Conservation (phyloP, 2,329 filamentous ascomycete genomes). For the Aschersonia sp. region DNA sequence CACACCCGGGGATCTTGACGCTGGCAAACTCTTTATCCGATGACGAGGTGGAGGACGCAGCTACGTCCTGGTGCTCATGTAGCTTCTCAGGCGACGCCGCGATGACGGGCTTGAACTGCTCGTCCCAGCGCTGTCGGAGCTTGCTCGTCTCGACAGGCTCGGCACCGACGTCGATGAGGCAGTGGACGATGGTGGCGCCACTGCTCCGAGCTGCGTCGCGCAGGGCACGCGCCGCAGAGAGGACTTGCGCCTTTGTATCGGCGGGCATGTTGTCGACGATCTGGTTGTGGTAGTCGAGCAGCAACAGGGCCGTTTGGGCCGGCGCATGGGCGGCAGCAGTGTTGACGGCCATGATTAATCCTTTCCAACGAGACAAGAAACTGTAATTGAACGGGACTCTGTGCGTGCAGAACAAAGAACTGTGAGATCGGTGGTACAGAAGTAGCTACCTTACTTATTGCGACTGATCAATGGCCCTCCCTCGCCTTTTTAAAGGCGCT, state of each 20-base stretch:
- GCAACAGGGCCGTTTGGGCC: constrained; percentile 4
- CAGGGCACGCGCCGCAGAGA: constrained; percentile 2
- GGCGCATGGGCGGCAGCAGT: constrained; percentile 2
- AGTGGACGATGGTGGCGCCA: constrained; percentile 3
- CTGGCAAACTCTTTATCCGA: constrained; percentile 1
- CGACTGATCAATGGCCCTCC: no score
- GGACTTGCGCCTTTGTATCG: constrained; percentile 1
- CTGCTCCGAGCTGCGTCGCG: constrained; percentile 3
- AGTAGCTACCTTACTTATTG: no score
- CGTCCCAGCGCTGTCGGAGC: constrained; percentile 3
- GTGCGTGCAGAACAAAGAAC: no score
- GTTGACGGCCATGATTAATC: neutral
- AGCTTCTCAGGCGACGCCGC: constrained; percentile 1
- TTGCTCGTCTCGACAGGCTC: constrained; percentile 3
- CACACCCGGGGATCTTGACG: constrained; percentile 2
- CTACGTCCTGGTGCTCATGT: neutral
- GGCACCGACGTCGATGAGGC: constrained; percentile 2
- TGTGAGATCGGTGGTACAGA: no score
- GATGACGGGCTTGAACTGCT: constrained; percentile 2
- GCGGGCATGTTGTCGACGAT: constrained; percentile 5
- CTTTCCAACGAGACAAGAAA: neutral
- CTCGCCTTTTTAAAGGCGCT: no score
- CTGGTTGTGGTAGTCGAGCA: constrained; percentile 6
- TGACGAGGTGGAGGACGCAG: neutral
- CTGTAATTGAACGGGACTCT: neutral